These are phyloP conservation scores for Ampelocalamus luodianensis DNA, from an alignment of 176 grass and related monocot species.

Conservation along the genomic window DNA sequence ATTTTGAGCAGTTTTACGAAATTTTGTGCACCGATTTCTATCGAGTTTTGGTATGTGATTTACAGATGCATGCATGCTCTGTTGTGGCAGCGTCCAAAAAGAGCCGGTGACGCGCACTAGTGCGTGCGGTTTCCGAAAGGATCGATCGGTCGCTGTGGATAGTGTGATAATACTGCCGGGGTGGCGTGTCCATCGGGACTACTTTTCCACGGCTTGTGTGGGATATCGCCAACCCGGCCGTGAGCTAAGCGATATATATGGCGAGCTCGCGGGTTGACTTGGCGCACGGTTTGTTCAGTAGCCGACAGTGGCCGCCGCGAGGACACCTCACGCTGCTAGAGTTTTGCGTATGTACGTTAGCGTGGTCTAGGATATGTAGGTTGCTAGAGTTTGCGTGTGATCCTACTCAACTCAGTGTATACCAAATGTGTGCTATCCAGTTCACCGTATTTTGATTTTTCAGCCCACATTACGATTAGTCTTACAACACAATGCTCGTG, in stretches of 20 bases:
- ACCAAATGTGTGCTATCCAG: no score
- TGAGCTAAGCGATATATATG: conserved; percentile 20
- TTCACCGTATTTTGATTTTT: neutral
- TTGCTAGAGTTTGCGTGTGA: neutral
- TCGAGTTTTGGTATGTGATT: neutral
- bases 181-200: conserved; percentile 1
- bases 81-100: neutral
- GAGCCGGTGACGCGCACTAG: neutral
- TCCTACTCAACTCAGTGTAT: neutral
- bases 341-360: neutral
- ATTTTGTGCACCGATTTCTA: neutral
- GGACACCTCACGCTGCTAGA: no score
- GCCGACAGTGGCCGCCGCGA: neutral
- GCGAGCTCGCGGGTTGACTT: conserved; percentile 11
- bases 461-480: neutral
- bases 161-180: neutral
- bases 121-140: neutral
- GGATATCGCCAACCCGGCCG: neutral
- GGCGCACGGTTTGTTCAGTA: neutral
- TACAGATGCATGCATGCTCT: neutral
- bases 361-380: neutral
- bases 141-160: neutral
- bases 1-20: neutral
- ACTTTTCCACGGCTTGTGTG: neutral
- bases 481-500: neutral